Base-by-base conservation (phyloP, 2,329 filamentous ascomycete genomes). In the Arthrobotrys musiformis region DNA sequence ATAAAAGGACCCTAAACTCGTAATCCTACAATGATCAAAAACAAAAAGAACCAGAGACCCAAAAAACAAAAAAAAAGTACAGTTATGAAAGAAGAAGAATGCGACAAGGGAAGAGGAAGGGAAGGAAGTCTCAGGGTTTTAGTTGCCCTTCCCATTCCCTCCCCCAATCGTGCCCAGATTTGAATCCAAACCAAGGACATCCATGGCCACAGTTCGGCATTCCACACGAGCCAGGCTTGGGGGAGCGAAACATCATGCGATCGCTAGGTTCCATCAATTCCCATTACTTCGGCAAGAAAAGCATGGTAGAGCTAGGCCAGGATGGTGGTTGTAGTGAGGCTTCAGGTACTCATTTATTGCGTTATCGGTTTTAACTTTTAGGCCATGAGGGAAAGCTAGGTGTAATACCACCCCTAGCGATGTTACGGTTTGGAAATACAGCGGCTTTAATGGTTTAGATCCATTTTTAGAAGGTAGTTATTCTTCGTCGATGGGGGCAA, bases 191-290 rank as follows among this genome's bases (percentile, higher is more conserved):
- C 64, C 56, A 40, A 69, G 63, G 33, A 46, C 33, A 62, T 56
- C 70, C 63, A 75, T 68, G 62, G 33, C 46, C 24, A 33, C 37
- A 15, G 33, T 67, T 64, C 72, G 58, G 64, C 30, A 63, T 66
- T 60, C 60, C 61, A 56, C 37, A 63, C 63, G 19, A 33, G 40
- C 40, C 40, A 44, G 30, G 44, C 70, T n/a, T n/a, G n/a, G n/a
- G 72, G 64, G 63, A 70, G 2, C 64, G 42, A 70, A 64, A 76
- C 64, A 68, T 70, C 63, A 76, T 68, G 61, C 63, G 69, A 62
- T 75, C 35, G 61, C 50, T 52, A 48, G 30, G 48, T 56, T 60
- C 19, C 56, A 42, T 54, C 52, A 40, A 28, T 58, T 64, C 64
- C 64, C 54, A 69, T 66, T 58, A 30, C 48, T 56, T 63, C 58